These are phyloP conservation scores for Lentinus tigrinus DNA, from an alignment of 768 basidiomycete genomes.

Conservation along the genomic window DNA sequence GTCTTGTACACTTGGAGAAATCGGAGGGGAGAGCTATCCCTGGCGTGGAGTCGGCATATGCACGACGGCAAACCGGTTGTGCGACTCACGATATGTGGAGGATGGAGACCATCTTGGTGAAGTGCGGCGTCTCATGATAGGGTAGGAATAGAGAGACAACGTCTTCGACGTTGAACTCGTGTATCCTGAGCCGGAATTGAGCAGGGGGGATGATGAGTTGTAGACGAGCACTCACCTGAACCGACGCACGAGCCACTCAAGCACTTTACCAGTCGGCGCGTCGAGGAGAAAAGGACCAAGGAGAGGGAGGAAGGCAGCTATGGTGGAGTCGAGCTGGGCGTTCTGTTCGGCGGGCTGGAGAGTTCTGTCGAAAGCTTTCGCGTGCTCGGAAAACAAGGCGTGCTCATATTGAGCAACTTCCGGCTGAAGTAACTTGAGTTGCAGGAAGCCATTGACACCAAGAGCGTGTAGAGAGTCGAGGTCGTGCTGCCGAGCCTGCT, in stretches of 20 bases:
- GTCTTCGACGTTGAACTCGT: conserved; percentile 88
- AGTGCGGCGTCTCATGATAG: conserved; percentile 93
- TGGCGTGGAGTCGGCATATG: conserved; percentile 26
- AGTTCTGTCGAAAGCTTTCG: conserved; percentile 76
- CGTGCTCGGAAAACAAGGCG: conserved; percentile 75
- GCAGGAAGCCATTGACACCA: conserved; percentile 73
- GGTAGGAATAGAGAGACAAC: conserved; percentile 84
- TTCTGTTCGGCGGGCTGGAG: conserved; percentile 63
- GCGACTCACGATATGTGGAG: conserved; percentile 65
- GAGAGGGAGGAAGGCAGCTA: conserved; percentile 63
- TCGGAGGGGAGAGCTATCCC: conserved; percentile 60
- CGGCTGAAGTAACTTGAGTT: conserved; percentile 63
- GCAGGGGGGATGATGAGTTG: background rate
- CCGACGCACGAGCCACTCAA: conserved; percentile 94
- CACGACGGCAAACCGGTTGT: background rate
- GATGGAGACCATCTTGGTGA: conserved; percentile 89
- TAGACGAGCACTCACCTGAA: conserved; percentile 63
- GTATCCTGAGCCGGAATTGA: conserved; percentile 52
- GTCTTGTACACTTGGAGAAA: conserved; percentile 78
- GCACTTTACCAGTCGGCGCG: conserved; percentile 71
- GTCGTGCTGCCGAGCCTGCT: conserved; percentile 83
- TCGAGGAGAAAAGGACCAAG: conserved; percentile 84
- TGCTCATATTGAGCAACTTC: conserved; percentile 62
- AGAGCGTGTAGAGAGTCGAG: conserved; percentile 83
- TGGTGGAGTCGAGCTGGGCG: conserved; percentile 55